Conservation (phyloP, 1,139 yeast species). For the Entelexis paramagnoliae region DNA sequence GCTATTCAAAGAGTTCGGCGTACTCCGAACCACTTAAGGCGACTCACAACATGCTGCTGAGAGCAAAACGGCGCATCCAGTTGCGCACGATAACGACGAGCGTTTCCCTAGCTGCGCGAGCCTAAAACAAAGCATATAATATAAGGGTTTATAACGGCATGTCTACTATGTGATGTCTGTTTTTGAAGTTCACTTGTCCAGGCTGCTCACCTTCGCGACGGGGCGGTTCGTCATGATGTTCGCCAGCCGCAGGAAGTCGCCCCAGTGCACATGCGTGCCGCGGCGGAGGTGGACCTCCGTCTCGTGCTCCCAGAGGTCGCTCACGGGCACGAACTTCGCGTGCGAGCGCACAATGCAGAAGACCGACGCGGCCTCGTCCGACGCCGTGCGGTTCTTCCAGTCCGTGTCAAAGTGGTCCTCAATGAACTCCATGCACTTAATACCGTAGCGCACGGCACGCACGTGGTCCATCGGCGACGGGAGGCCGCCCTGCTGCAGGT, state of each 20-base stretch:
- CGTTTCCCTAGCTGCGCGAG: too few species aligned
- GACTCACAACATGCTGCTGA: too few species aligned
- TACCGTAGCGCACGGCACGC: constrained; percentile 81
- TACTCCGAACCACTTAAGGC: too few species aligned
- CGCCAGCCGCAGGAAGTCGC: constrained; percentile 57
- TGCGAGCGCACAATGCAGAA: constrained; percentile 77
- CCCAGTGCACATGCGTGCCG: constrained; percentile 87
- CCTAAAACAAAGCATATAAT: too few species aligned
- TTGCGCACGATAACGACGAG: too few species aligned
- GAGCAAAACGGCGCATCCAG: too few species aligned
- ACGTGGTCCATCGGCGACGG: constrained; percentile 95
- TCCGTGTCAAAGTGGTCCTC: constrained; percentile 37
- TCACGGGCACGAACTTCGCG: constrained; percentile 60
- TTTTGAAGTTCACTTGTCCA: neutral
- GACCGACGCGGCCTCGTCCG: constrained; percentile 63
- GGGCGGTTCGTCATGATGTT: constrained; percentile 77
- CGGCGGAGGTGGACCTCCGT: constrained; percentile 71
- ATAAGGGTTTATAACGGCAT: too few species aligned
- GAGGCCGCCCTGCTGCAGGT: constrained; percentile 93
- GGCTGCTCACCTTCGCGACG: constrained; percentile 12
- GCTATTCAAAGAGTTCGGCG: too few species aligned
- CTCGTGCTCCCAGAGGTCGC: constrained; percentile 72
- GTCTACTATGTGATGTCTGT: too few species aligned
- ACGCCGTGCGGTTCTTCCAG: constrained; percentile 26
- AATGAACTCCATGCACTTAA: constrained; percentile 76